Evolutionary conservation across 306 rosid species (phyloP), one percentile per base, ranked within the genome.

Genomic region (Potentilla sterilis): DNA sequence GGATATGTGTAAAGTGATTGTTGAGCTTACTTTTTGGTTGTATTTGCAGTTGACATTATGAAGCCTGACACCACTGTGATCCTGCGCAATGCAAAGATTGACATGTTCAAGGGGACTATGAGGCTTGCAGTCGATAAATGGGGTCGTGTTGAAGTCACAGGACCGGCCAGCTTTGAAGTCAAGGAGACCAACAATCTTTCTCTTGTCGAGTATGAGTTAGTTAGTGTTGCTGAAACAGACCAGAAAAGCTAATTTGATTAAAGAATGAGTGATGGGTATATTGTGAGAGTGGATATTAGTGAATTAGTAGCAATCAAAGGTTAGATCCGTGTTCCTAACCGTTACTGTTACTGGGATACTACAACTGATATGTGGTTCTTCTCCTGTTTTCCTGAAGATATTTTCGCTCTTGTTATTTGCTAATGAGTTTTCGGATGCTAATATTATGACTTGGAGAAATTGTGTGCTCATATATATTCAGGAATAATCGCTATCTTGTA

Each of bases 21-120:
- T 58, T 47, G 40, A 70, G 41, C 52, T 16, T 34, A 34, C 2
- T 10, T 78, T 57, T 77, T 12, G 65, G 57, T 51, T 16, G 21
- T 70, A 46, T 79, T 13, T 82, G 80, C 91, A 90, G 98, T 89
- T 84, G 95, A 90, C 28, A 80, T 85, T 46, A 85, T 93, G 96
- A 83, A 80, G 72, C 84, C 89, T 1, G 91, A 75, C 6, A 68
- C 88, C 28, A 89, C 92, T 61, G 52, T 90, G 73, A 89, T 71
- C 65, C 81, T 93, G 81, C 91, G 96, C 10, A 93, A 93, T 77
- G 96, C 98, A 2, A 93, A 87, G 93, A 90, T 93, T 62, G 98
- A 89, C 90, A 89, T 93, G 98, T 93, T 93, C 81, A 93, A 93
- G 81, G 98, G 96, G 41, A 90, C 98, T 0, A 90, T 93, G 98